Base-by-base conservation (phyloP, 1,139 yeast species). In the Suhomyces bribrorum region DNA sequence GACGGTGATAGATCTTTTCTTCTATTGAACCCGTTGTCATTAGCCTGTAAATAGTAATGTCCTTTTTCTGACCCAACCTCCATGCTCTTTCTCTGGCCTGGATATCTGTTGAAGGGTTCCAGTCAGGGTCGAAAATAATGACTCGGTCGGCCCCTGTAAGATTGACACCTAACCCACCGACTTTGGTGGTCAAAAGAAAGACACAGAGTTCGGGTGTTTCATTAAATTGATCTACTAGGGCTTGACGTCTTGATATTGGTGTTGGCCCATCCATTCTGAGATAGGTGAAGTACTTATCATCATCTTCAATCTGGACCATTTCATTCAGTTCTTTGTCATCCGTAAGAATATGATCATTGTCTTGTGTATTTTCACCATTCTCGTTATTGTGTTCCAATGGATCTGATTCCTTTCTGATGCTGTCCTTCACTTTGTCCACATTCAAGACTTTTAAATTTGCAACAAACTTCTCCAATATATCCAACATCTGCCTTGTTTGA, bases 31-130 rank as follows among this genome's bases (percentile, higher is more conserved):
- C 97, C 0, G 97, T 89, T 24, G 92, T 86, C 89, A 92, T 88
- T 31, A 92, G 65, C 40, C 98, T 67, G 53, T 90, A 94, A 26
- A 92, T 90, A 3, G 90, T 81, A n/a, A 92, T 97, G 52, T 90
- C 96, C 47, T 82, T 81, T 57, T 86, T 90, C 56, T 92, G 98
- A 0, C 98, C 98, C 45, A 92, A 73, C 49, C 98, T 72, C 98
- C 98, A 92, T 0, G 97, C 97, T 36, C 98, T 66, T 60, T 92
- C 98, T 46, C 98, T 69, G 0, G 98, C 98, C 61, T 92, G 98
- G 47, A 92, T 77, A 66, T 92, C 98, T 0, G 97, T 92, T 0
- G 97, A 88, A 0, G 98, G 98, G 55, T 92, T 92, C 98, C 98
- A 92, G 59, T 92, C 98, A 0, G 98, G 98, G 55, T 92, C 98